Conservation (phyloP, 768 basidiomycete genomes). For the Mycena galericulata region DNA sequence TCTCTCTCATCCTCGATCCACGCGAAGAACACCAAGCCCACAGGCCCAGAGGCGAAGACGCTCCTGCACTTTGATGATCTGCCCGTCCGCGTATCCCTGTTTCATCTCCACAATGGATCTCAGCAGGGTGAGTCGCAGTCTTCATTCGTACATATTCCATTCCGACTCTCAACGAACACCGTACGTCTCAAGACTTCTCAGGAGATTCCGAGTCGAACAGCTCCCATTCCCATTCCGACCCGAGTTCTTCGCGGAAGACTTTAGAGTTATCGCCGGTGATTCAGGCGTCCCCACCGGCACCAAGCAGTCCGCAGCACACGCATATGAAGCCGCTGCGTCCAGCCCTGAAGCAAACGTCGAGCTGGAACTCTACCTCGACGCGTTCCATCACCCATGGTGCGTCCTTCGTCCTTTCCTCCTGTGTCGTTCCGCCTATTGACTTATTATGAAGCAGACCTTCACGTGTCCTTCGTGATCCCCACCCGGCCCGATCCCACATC, state of each 20-base stretch:
- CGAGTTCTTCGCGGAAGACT: slow-evolving; percentile 28
- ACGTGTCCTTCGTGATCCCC: slow-evolving; percentile 33
- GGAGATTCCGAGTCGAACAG: slow-evolving; percentile 27
- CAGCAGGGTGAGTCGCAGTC: neutral
- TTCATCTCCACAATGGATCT: neutral
- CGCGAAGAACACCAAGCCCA: neutral
- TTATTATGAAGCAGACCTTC: slow-evolving; percentile 10
- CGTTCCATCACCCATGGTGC: slow-evolving; percentile 21
- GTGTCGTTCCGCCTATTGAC: neutral
- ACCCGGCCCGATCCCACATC: slow-evolving; percentile 23
- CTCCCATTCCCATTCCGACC: slow-evolving; percentile 27
- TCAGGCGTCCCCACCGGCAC: neutral
- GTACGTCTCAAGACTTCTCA: slow-evolving; percentile 3
- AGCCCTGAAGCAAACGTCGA: slow-evolving; percentile 33
- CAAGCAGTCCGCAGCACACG: neutral
- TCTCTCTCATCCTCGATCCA: neutral
- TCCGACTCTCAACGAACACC: neutral
- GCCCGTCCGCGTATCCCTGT: slow-evolving; percentile 19
- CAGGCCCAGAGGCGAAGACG: neutral
- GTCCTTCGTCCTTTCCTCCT: slow-evolving; percentile 5
- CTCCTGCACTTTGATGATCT: neutral
- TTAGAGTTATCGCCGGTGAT: slow-evolving; percentile 27
- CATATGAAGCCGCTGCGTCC: slow-evolving; percentile 31
- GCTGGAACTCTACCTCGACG: slow-evolving; percentile 26
- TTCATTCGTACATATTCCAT: neutral